These are phyloP conservation scores for Populus nigra DNA, from an alignment of 345 rosid species.

Conservation along the genomic window DNA sequence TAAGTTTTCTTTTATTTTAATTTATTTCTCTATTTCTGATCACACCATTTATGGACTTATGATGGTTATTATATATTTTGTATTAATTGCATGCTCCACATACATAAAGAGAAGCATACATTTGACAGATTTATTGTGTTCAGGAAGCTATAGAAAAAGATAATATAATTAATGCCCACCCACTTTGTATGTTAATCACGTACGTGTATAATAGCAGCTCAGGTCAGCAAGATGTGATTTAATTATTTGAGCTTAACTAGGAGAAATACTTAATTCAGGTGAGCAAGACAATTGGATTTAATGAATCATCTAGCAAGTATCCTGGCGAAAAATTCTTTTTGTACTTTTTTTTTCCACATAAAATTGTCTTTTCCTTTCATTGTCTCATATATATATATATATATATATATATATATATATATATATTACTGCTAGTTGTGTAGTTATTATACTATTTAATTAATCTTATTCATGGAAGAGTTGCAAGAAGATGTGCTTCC, in stretches of 20 bases:
- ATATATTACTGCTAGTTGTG: too few relatives aligned
- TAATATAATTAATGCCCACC: not conserved
- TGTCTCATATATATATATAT: not conserved
- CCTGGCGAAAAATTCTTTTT: not conserved
- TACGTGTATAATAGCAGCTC: not conserved
- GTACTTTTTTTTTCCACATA: not conserved
- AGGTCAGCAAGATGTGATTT: not conserved
- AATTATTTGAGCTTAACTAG: not conserved
- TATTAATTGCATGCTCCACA: not conserved
- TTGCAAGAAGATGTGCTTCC: not conserved
- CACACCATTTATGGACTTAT: not conserved
- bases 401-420: too few relatives aligned
- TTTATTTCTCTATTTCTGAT: not conserved
- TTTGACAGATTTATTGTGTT: not conserved
- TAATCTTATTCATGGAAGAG: not conserved
- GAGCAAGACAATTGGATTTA: not conserved
- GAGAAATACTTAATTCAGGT: not conserved
- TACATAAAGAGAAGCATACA: not conserved
- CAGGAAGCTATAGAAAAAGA: not conserved
- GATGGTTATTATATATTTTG: not conserved
- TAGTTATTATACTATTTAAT: not conserved
- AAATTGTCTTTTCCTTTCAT: not conserved
- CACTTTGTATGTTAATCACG: not conserved
- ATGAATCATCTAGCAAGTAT: not conserved
- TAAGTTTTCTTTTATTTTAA: not conserved